Base-by-base conservation (phyloP, 108 stramenopile species). In the Schizochytrium sp. region DNA sequence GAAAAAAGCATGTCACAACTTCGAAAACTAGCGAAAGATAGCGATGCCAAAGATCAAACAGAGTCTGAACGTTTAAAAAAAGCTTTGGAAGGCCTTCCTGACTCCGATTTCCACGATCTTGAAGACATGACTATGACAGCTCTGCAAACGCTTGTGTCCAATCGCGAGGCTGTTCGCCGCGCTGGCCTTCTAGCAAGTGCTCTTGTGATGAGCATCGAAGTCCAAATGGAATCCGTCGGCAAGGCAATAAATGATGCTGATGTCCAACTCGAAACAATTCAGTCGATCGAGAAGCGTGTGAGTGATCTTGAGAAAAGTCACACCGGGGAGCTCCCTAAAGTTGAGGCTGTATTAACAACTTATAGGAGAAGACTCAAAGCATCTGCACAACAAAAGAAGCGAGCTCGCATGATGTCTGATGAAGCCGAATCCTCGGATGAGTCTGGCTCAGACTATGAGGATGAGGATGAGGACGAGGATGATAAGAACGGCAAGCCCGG, bases 221-320 rank as follows among this genome's bases (percentile, higher is more conserved):
- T 44, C 5, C 64, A 69, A 38, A 69, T 69, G 64, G 64, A 69
- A 15, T 69, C 64, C 0, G 64, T 69, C 42, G 15, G 64, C 12
- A 69, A 69, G 64, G 12, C 15, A 38, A 69, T 69, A 44, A 69
- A 69, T 44, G 64, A 69, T 15, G 64, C 64, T 7, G 64, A 69
- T 44, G 15, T 8, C 28, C 64, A 69, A 15, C 7, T 69, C 19
- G 64, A 69, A 1, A 69, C 64, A 0, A 69, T 69, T 38, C 10
- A 7, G 8, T 10, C 12, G 7, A 38, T 69, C 0, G 64, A 69
- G 64, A 44, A 69, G 40, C 64, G 64, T 7, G 64, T 69, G 64
- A 8, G 64, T 15, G 42, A 69, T 7, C 28, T 69, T 8, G 64
- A 69, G 44, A 38, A 69, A 8, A 44, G 44, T 7, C 64, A 69